Conservation (phyloP, 768 basidiomycete species). For the Rickenella mellea region DNA sequence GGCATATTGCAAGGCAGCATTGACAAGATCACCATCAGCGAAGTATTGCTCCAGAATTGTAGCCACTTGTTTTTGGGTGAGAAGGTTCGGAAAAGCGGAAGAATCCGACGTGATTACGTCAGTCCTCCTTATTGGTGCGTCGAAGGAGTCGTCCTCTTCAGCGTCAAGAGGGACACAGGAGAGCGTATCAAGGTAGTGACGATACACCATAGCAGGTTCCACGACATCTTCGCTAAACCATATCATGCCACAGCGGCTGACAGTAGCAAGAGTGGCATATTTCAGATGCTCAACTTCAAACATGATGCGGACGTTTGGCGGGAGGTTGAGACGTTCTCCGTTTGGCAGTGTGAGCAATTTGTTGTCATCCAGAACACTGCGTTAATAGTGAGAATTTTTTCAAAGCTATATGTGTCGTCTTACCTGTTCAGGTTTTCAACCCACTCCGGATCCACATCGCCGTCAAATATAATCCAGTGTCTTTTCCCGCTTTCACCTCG, state of each 20-base stretch:
- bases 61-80: slow-evolving; percentile 69
- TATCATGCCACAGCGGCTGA: slow-evolving; percentile 99
- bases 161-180: slow-evolving; percentile 70
- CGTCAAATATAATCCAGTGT: slow-evolving; percentile 99
- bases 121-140: slow-evolving; percentile 50
- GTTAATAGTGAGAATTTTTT: slow-evolving; percentile 1
- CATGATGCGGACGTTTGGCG: slow-evolving; percentile 97
- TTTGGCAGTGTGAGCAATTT: slow-evolving; percentile 95
- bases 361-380: slow-evolving; percentile 96
- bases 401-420: slow-evolving; percentile 13
- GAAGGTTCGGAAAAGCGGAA: slow-evolving; percentile 50
- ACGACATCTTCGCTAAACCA: slow-evolving; percentile 99
- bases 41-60: slow-evolving; percentile 76
- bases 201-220: slow-evolving; percentile 84
- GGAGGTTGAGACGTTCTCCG: slow-evolving; percentile 94
- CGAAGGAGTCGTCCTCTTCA: slow-evolving; percentile 74
- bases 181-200: slow-evolving; percentile 76
- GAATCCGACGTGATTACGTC: slow-evolving; percentile 39
- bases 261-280: slow-evolving; percentile 95
- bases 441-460: slow-evolving; percentile 99
- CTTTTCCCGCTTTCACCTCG: slow-evolving; percentile 94
- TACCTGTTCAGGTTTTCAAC: slow-evolving; percentile 99
- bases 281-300: slow-evolving; percentile 98
- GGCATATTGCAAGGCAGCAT: slow-evolving; percentile 68
- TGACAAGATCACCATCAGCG: slow-evolving; percentile 71